Evolutionary conservation across 2,329 filamentous ascomycete species (phyloP).

Genomic region (Neofusicoccum sp.): DNA sequence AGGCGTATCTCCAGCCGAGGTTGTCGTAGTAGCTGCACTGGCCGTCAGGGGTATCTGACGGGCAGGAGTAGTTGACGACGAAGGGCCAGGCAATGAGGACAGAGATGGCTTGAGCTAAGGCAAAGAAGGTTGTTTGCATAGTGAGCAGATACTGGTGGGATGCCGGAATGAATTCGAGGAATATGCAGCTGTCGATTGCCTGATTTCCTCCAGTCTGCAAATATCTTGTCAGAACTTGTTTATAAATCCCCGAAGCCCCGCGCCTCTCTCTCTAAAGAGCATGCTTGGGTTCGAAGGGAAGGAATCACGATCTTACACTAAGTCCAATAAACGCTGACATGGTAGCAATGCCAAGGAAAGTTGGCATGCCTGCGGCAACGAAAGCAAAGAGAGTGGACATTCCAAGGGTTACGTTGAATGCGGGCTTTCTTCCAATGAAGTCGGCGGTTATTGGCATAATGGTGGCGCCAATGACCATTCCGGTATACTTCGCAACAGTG

Average conservation of each 20-base stretch:
- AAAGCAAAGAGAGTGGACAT: neutral
- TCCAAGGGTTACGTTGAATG: neutral
- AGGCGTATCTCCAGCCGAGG: conserved; percentile 49
- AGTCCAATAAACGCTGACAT: conserved; percentile 3
- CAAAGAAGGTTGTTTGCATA: neutral
- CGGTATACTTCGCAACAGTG: neutral
- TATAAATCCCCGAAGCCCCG: too few relatives aligned
- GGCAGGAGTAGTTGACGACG: conserved; percentile 16
- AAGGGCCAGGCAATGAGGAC: conserved; percentile 3
- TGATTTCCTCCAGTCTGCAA: neutral
- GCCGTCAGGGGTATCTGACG: conserved; percentile 17
- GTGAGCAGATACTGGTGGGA: conserved; percentile 7
- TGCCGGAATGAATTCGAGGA: neutral
- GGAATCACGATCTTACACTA: neutral
- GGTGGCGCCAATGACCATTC: neutral
- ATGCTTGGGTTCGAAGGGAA: neutral
- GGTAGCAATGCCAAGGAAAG: neutral
- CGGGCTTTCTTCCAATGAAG: neutral
- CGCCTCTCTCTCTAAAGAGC: too few relatives aligned
- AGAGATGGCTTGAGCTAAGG: neutral
- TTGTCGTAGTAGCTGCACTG: conserved; percentile 31
- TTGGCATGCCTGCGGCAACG: conserved; percentile 1
- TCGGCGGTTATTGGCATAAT: neutral
- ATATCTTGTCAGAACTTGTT: neutral
- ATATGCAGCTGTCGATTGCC: conserved; percentile 3